Evolutionary conservation across 2,329 filamentous ascomycete species (phyloP).

Genomic region (Curvularia spicifera): DNA sequence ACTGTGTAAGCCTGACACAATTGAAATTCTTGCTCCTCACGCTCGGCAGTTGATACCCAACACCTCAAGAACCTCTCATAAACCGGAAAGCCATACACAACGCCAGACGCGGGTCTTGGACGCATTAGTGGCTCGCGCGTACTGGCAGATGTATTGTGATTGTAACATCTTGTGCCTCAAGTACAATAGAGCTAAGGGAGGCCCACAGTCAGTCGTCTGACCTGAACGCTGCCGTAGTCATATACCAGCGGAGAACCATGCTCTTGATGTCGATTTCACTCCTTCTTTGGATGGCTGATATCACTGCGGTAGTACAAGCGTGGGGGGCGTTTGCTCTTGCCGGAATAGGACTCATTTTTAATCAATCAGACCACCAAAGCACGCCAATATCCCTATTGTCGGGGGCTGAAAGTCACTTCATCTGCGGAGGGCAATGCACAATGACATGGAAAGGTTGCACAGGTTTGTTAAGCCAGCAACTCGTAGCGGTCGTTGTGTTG

Average conservation of each 20-base stretch:
- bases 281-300: background rate
- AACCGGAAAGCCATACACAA: constrained; percentile 2
- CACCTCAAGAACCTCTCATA: constrained; percentile 4
- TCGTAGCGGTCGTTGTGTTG: constrained; percentile 5
- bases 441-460: constrained; percentile 3
- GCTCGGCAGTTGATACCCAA: constrained; percentile 1
- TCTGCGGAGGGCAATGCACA: background rate
- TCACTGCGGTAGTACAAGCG: background rate
- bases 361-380: background rate
- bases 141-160: constrained; percentile 8
- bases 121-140: constrained; percentile 2
- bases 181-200: background rate
- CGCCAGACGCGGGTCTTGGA: background rate
- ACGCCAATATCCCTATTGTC: constrained; percentile 1
- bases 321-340: background rate
- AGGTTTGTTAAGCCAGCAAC: background rate
- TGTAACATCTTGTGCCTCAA: background rate
- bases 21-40: background rate
- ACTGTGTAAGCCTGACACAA: constrained; percentile 5
- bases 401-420: background rate
- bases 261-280: background rate
- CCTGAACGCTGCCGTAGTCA: background rate
- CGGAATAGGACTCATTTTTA: background rate
- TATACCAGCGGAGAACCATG: background rate
- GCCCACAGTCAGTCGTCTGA: constrained; percentile 8